Evolutionary conservation across 495 filamentous ascomycete genomes (phyloP), one percentile per base, ranked within the genome.

Genomic region (Penicillium verhagenii): DNA sequence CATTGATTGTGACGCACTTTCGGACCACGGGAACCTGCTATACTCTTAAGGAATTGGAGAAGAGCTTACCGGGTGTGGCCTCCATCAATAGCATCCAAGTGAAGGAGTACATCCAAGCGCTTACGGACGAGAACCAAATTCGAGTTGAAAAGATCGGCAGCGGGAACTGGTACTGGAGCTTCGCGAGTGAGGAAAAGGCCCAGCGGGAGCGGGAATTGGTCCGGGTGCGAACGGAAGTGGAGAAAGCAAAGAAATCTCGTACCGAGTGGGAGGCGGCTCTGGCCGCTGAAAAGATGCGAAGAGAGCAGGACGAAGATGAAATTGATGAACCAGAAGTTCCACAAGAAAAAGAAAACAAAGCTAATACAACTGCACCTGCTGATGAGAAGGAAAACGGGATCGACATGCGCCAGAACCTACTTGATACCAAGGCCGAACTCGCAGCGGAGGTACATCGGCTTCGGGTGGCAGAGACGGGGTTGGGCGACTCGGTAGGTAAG

Each of bases 161-260:
- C 51, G 86, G 84, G 14, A 91, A 91, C 64, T 92, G 88, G 88
- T 91, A 90, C 72, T 92, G 88, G 88, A 79, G 76, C 54, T 92
- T 92, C 64, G 67, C 68, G 26, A 82, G 76, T 47, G 87, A 90
- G 33, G 84, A 83, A 54, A 84, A 79, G 66, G 78, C 78, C 37
- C 66, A 66, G 14, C 77, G 75, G 51, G 77, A 83, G 52, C 64
- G 57, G 11, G 63, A 72, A 39, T 60, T 87, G 47, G 72, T 67
- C 38, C 73, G 73, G 47, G 67, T 85, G 38, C 73, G 71, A 37
- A 69, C 73, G 47, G 87, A 90, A 52, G 67, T 80, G 61, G 79
- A 77, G 50, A 83, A 79, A 56, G 62, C 79, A 39, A 67, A 57
- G 37, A 76, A 57, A 33, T 57, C 56, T 21, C 55, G 40, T 48